Percentiles rank a stretch among this genome's conserved stretches.
phyloP scores from a whole-genome alignment of 2,329 filamentous ascomycete genomes.

The Fusarium subtropicale region DNA sequence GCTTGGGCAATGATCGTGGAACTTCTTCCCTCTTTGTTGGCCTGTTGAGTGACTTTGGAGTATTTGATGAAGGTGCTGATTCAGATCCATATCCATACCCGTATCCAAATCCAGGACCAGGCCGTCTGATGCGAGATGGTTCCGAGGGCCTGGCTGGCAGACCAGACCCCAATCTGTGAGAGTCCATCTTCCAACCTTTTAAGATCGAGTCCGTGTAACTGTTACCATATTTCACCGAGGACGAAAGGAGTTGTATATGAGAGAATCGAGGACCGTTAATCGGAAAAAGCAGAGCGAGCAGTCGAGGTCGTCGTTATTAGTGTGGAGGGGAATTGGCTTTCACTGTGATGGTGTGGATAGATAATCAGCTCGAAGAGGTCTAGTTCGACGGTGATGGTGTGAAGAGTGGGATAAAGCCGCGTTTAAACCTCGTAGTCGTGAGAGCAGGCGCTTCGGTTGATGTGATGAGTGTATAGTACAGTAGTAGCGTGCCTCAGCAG shows the following conservation, averaged over 20 bases:
- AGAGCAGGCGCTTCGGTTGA: slow-evolving; percentile 40
- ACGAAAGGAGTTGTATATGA: slow-evolving; percentile 25
- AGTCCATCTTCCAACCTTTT: slow-evolving; percentile 57
- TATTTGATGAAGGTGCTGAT: slow-evolving; percentile 26
- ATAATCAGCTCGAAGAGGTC: slow-evolving; percentile 39
- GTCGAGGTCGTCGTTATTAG: slow-evolving; percentile 46
- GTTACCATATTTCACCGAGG: slow-evolving; percentile 39
- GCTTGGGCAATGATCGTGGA: slow-evolving; percentile 34
- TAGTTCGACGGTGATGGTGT: slow-evolving; percentile 46
- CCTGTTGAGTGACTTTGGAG: slow-evolving; percentile 43
- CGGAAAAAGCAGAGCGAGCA: slow-evolving; percentile 26
- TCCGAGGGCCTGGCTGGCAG: slow-evolving; percentile 56
- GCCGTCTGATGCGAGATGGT: slow-evolving; percentile 48
- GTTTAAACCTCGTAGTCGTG: slow-evolving; percentile 37
- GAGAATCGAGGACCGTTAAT: slow-evolving; percentile 38
- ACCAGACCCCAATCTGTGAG: slow-evolving; percentile 55
- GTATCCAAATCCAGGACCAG: slow-evolving; percentile 26
- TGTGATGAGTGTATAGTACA: slow-evolving; percentile 37
- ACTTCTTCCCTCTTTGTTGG: slow-evolving; percentile 40
- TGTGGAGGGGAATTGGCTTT: slow-evolving; percentile 37
- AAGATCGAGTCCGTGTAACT: slow-evolving; percentile 30
- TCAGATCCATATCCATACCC: slow-evolving; percentile 34
- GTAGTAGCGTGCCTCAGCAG: slow-evolving; percentile 22
- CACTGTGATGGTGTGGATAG: slow-evolving; percentile 41
- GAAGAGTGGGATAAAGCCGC: slow-evolving; percentile 41